phyloP scores from a whole-genome alignment of 306 rosid genomes.

The Medicago arabica region DNA sequence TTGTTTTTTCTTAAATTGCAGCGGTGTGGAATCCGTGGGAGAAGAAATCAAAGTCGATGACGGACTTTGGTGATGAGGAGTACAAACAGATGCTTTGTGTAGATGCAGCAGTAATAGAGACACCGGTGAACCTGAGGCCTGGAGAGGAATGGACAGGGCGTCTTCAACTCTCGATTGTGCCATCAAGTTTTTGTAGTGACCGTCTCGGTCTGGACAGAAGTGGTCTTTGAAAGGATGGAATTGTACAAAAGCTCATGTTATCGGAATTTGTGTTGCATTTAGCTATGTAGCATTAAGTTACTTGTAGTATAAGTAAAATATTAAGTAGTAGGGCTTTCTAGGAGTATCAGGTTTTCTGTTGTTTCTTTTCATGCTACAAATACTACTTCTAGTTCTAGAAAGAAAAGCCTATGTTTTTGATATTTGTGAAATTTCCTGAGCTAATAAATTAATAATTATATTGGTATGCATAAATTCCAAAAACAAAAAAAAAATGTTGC shows the following conservation, averaged over 20 bases:
- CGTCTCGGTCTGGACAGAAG: conserved; percentile 58
- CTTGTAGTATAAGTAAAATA: conserved; percentile 1
- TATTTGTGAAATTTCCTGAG: not conserved
- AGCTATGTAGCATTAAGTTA: conserved; percentile 20
- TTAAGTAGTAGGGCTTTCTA: conserved; percentile 19
- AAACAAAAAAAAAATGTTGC: too few species aligned
- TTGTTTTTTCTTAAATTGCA: conserved; percentile 42
- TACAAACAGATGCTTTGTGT: conserved; percentile 95
- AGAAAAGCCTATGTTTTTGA: conserved; percentile 41
- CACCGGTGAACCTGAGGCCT: conserved; percentile 78
- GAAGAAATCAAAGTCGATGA: conserved; percentile 83
- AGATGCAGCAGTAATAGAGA: conserved; percentile 83
- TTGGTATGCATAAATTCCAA: too few species aligned
- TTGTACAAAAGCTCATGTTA: conserved; percentile 48
- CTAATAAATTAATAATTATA: too few species aligned
- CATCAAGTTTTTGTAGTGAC: conserved; percentile 87
- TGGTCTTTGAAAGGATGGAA: conserved; percentile 40
- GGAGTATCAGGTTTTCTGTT: conserved; percentile 28
- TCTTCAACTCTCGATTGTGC: conserved; percentile 76
- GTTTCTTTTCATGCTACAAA: conserved; percentile 26
- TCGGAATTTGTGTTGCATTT: conserved; percentile 34
- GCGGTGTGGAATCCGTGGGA: conserved; percentile 99
- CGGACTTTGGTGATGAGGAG: conserved; percentile 87
- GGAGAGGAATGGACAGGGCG: conserved; percentile 96
- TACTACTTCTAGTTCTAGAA: conserved; percentile 1